Evolutionary conservation across 2,329 filamentous ascomycete genomes (phyloP).

Genomic region (Arthrobotrys sphaeroides): DNA sequence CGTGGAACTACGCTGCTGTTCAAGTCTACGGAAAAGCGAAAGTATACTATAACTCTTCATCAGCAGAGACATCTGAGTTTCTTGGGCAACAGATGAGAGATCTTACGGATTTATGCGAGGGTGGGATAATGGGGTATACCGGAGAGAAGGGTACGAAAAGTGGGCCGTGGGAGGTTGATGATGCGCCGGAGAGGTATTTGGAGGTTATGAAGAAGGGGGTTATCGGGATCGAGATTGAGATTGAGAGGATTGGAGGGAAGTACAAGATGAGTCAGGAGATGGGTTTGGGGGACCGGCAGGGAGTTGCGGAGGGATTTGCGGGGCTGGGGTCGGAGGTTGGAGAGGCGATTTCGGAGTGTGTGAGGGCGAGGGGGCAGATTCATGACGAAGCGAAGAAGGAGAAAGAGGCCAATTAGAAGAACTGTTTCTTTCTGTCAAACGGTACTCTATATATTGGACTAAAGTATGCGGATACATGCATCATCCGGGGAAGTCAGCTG

Average conservation of each 20-base stretch:
- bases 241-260: conserved; percentile 69
- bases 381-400: conserved; percentile 49
- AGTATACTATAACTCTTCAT: conserved; percentile 66
- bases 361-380: conserved; percentile 59
- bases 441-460: too few species aligned
- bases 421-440: too few species aligned
- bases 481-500: too few species aligned
- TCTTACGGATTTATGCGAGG: conserved; percentile 67
- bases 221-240: conserved; percentile 70
- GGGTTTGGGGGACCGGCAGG: conserved; percentile 66
- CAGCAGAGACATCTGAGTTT: conserved; percentile 64
- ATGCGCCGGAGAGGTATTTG: conserved; percentile 69
- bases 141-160: conserved; percentile 56
- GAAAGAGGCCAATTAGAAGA: background rate
- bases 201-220: conserved; percentile 69
- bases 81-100: conserved; percentile 67
- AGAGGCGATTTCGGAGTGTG: conserved; percentile 59
- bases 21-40: conserved; percentile 71
- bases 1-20: conserved; percentile 75
- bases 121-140: conserved; percentile 67
- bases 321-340: conserved; percentile 62
- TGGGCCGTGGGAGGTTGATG: conserved; percentile 68
- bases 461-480: too few species aligned
- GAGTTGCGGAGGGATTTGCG: conserved; percentile 69
- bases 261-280: conserved; percentile 75